Evolutionary conservation across 257 asterid species (phyloP).

Genomic region (Nicotiana attenuata): DNA sequence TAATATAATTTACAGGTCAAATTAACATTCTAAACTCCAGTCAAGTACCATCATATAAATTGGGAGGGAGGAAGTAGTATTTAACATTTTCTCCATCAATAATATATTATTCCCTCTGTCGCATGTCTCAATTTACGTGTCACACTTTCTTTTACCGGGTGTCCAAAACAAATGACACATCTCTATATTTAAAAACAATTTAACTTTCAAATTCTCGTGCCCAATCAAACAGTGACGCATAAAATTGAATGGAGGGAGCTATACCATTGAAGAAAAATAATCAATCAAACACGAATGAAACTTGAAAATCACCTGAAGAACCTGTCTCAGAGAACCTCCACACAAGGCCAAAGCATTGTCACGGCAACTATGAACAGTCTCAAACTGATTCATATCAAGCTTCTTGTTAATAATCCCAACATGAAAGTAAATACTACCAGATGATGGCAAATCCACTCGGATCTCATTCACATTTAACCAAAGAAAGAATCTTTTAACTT

Average conservation of each 20-base stretch:
- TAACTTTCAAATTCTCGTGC: too few relatives aligned
- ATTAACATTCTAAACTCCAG: not conserved
- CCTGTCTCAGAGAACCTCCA: conserved; percentile 26
- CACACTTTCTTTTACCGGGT: too few relatives aligned
- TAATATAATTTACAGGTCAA: not conserved
- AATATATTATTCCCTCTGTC: not conserved
- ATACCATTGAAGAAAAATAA: not conserved
- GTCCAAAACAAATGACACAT: too few relatives aligned
- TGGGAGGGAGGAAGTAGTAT: not conserved
- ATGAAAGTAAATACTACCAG: conserved; percentile 67
- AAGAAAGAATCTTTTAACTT: conserved; percentile 66
- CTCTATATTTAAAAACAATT: too few relatives aligned
- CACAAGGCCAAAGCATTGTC: conserved; percentile 40
- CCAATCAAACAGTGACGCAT: too few relatives aligned
- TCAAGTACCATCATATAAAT: not conserved
- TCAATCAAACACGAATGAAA: not conserved
- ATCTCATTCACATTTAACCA: conserved; percentile 93
- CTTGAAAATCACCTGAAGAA: conserved; percentile 41
- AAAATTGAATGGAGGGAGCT: too few relatives aligned
- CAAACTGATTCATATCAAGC: conserved; percentile 71
- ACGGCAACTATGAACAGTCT: conserved; percentile 63
- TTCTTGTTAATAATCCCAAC: conserved; percentile 91
- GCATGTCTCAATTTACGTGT: too few relatives aligned
- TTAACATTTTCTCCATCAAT: not conserved
- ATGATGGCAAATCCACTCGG: conserved; percentile 80